Conservation (phyloP, 2,329 filamentous ascomycete genomes). For the Chlorencoelia australis region DNA sequence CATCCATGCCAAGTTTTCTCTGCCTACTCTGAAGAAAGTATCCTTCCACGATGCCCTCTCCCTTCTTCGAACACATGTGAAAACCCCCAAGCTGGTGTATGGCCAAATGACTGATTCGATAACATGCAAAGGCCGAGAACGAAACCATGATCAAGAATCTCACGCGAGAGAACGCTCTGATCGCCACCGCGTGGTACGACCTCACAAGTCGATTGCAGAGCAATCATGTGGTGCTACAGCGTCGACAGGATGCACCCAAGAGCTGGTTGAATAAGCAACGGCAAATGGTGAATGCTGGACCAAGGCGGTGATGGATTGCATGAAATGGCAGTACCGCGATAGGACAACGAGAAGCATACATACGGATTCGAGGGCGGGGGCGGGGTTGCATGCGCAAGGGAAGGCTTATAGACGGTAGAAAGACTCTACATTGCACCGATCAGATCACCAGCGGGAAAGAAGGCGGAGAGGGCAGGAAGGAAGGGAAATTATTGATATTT, state of each 20-base stretch:
- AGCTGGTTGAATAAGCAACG: constrained; percentile 83
- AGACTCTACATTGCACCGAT: no score
- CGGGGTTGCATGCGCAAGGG: no score
- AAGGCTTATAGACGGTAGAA: no score
- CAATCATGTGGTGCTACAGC: constrained; percentile 69
- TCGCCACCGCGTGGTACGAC: constrained; percentile 80
- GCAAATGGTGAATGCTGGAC: constrained; percentile 47
- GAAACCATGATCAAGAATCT: constrained; percentile 42
- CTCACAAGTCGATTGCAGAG: constrained; percentile 69
- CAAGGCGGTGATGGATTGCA: constrained; percentile 23
- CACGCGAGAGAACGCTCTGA: constrained; percentile 67
- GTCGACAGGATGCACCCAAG: constrained; percentile 63
- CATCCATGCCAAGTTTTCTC: no score
- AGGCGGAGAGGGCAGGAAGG: no score
- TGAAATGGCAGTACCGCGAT: no score
- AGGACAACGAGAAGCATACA: no score
- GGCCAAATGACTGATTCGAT: constrained; percentile 7
- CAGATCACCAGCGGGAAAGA: no score
- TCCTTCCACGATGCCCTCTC: background rate
- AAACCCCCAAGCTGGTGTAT: constrained; percentile 5
- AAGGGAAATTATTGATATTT: no score
- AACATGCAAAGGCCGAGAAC: constrained; percentile 20
- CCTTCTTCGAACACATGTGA: constrained; percentile 3
- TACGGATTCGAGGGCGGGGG: no score
- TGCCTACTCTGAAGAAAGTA: no score